Conservation (phyloP, 2,329 filamentous ascomycete species). For the Epichloe glyceriae region DNA sequence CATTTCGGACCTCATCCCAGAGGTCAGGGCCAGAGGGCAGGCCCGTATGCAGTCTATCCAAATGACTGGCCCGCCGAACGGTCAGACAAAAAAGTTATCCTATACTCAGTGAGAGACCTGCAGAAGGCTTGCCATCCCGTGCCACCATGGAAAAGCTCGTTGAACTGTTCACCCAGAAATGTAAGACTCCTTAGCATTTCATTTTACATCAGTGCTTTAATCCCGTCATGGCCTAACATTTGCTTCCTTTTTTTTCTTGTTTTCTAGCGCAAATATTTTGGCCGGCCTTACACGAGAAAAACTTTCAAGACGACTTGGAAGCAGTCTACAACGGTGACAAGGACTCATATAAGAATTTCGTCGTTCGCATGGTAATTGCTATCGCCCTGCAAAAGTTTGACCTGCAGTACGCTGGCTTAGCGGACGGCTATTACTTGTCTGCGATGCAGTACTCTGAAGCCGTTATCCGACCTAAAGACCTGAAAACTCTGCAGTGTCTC, state of each 20-base stretch:
- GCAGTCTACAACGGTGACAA: slow-evolving; percentile 65
- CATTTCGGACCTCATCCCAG: slow-evolving; percentile 84
- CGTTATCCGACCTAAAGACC: slow-evolving; percentile 74
- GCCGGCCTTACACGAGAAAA: slow-evolving; percentile 73
- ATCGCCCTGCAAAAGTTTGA: slow-evolving; percentile 91
- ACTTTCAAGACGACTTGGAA: slow-evolving; percentile 63
- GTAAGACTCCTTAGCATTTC: slow-evolving; percentile 28
- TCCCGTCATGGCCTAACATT: not conserved
- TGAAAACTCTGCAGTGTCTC: slow-evolving; percentile 83
- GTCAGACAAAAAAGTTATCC: slow-evolving; percentile 80
- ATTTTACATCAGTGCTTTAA: not conserved
- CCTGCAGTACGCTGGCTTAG: slow-evolving; percentile 78
- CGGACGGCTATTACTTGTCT: slow-evolving; percentile 88
- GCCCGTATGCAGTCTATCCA: slow-evolving; percentile 47
- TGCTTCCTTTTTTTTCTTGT: not conserved
- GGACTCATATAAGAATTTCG: slow-evolving; percentile 77
- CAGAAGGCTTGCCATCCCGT: slow-evolving; percentile 59
- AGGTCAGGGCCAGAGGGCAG: slow-evolving; percentile 46
- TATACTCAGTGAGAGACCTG: slow-evolving; percentile 74
- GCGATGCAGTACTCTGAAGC: slow-evolving; percentile 75
- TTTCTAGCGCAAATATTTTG: slow-evolving; percentile 69
- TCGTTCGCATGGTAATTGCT: slow-evolving; percentile 81
- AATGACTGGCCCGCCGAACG: slow-evolving; percentile 35
- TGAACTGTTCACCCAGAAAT: slow-evolving; percentile 75
- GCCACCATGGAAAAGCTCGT: slow-evolving; percentile 66